These are phyloP conservation scores for Mycena polygramma DNA, from an alignment of 768 basidiomycete species.

Conservation along the genomic window DNA sequence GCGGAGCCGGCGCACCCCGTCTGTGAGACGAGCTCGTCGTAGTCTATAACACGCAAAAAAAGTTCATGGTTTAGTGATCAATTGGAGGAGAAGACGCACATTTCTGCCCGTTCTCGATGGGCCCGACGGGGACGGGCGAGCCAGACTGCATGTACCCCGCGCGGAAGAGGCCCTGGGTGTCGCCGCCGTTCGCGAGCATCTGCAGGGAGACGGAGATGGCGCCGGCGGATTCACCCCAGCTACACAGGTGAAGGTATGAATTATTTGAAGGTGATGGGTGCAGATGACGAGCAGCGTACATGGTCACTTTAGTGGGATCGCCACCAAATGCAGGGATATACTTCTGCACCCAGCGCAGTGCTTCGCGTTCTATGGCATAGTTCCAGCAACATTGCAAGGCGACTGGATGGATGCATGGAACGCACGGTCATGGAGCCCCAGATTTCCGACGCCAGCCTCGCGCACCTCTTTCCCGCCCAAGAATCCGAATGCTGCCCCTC, in stretches of 20 bases:
- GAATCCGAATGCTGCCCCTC: conserved; percentile 54
- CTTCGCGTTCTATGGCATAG: conserved; percentile 63
- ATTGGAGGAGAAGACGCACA: conserved; percentile 38
- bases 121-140: conserved; percentile 58
- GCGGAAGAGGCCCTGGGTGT: conserved; percentile 62
- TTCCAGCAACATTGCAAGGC: background rate
- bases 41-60: conserved; percentile 41
- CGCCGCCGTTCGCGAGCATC: conserved; percentile 59
- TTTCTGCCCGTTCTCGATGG: conserved; percentile 59
- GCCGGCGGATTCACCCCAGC: conserved; percentile 70
- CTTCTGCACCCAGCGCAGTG: conserved; percentile 73
- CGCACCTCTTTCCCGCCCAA: conserved; percentile 58
- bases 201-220: conserved; percentile 66
- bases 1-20: conserved; percentile 54
- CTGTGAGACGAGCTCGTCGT: conserved; percentile 55
- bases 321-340: conserved; percentile 76
- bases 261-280: background rate
- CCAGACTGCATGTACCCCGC: conserved; percentile 66
- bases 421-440: conserved; percentile 72
- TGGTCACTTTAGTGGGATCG: conserved; percentile 65
- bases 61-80: background rate
- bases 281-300: conserved; percentile 56
- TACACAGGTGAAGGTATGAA: too few relatives aligned
- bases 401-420: background rate
- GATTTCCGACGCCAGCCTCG: conserved; percentile 60